phyloP scores from a whole-genome alignment of 176 grass and related monocot species.

The Microstegium vimineum region DNA sequence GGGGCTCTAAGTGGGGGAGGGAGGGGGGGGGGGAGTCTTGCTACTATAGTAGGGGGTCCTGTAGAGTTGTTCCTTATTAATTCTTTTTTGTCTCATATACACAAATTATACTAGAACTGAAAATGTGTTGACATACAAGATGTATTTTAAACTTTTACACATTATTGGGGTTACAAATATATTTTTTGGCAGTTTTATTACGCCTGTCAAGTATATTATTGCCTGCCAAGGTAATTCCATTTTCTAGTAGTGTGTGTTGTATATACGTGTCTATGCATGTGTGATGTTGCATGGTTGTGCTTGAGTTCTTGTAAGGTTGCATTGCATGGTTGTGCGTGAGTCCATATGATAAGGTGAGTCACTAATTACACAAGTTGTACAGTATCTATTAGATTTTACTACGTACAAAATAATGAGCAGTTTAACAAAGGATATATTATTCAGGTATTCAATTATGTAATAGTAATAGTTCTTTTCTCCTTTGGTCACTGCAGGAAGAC shows the following conservation, averaged over 20 bases:
- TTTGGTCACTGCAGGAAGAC: slow-evolving; percentile 35
- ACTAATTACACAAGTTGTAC: neutral
- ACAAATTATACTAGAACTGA: neutral
- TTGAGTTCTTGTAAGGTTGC: neutral
- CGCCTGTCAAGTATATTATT: neutral
- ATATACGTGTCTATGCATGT: neutral
- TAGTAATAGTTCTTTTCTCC: neutral
- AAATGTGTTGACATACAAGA: neutral
- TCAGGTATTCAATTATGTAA: neutral
- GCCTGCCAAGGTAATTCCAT: neutral
- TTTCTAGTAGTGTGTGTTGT: neutral
- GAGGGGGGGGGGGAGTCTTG: too few relatives aligned
- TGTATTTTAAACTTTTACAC: neutral
- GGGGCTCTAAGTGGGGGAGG: too few relatives aligned
- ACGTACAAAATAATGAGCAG: neutral
- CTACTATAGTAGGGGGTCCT: neutral
- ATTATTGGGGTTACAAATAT: neutral
- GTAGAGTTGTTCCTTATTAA: neutral
- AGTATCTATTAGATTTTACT: neutral
- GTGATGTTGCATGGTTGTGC: neutral
- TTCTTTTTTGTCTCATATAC: neutral
- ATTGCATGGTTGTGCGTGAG: too few relatives aligned
- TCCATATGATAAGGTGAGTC: neutral
- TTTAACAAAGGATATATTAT: neutral
- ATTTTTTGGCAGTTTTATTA: neutral